phyloP scores from a whole-genome alignment of 352 stramenopile genomes.

The Phytophthora europaea region DNA sequence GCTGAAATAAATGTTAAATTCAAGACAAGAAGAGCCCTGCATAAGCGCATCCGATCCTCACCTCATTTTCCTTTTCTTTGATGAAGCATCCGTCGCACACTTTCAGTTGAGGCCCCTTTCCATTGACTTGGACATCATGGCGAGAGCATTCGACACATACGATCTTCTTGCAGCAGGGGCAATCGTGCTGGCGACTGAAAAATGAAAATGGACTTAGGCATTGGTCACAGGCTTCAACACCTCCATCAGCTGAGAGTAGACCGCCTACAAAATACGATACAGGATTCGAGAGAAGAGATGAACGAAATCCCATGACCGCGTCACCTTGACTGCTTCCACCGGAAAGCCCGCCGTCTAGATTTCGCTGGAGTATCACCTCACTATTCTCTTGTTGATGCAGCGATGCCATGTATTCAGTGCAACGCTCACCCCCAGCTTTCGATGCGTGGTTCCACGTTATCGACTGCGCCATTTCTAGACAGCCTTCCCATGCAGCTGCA shows the following conservation, averaged over 20 bases:
- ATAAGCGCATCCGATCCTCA: conserved; percentile 27
- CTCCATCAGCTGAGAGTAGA: conserved; percentile 55
- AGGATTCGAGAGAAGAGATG: conserved; percentile 66
- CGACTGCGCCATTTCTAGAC: conserved; percentile 68
- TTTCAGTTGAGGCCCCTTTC: conserved; percentile 55
- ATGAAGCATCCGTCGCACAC: conserved; percentile 83
- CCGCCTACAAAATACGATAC: conserved; percentile 77
- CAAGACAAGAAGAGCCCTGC: not conserved
- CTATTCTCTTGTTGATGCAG: conserved; percentile 55
- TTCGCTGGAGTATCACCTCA: conserved; percentile 57
- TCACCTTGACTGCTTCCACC: conserved; percentile 31
- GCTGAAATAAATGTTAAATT: conserved; percentile 38
- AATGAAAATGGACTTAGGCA: conserved; percentile 76
- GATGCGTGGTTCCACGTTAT: conserved; percentile 81
- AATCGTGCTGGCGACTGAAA: conserved; percentile 74
- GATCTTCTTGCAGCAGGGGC: conserved; percentile 55
- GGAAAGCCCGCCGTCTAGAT: conserved; percentile 28
- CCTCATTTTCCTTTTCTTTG: conserved; percentile 71
- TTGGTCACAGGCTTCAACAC: conserved; percentile 52
- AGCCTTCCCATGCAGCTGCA: conserved; percentile 63
- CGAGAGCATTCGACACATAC: conserved; percentile 73
- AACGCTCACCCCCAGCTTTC: conserved; percentile 47
- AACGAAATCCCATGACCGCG: conserved; percentile 55
- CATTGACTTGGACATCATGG: conserved; percentile 58
- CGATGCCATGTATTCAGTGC: conserved; percentile 52